phyloP scores from a whole-genome alignment of 2,329 filamentous ascomycete genomes.

The Alternaria alternata region DNA sequence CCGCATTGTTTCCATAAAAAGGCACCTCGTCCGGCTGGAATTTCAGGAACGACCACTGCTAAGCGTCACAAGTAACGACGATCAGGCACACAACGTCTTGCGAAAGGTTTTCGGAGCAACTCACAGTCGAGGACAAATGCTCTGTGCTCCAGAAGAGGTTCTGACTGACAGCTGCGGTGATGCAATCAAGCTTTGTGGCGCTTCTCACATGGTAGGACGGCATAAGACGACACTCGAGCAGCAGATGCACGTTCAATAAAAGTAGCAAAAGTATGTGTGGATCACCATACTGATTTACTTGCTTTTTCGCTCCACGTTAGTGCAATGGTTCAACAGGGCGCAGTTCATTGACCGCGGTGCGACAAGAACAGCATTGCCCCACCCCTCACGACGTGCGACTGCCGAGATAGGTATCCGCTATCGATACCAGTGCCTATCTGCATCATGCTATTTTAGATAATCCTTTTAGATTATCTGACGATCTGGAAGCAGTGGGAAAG shows the following conservation, averaged over 20 bases:
- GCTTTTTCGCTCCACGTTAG: neutral
- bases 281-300: neutral
- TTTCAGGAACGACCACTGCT: constrained; percentile 18
- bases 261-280: constrained; percentile 1
- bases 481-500: neutral
- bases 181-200: constrained; percentile 48
- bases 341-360: neutral
- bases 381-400: constrained; percentile 12
- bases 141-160: constrained; percentile 13
- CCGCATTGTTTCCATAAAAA: constrained; percentile 9
- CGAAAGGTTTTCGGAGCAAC: neutral
- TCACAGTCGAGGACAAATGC: neutral
- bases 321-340: neutral
- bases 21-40: constrained; percentile 11
- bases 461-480: neutral
- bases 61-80: constrained; percentile 21
- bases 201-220: constrained; percentile 29
- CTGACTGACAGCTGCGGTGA: constrained; percentile 34
- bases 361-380: constrained; percentile 5
- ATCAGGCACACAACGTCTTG: constrained; percentile 9
- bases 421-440: constrained; percentile 5
- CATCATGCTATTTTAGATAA: neutral
- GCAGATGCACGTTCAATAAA: constrained; percentile 9
- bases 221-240: constrained; percentile 10
- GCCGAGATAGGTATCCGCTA: constrained; percentile 8